These are phyloP conservation scores for Dothiorella sarmentorum DNA, from an alignment of 2,329 filamentous ascomycete genomes.

Conservation along the genomic window DNA sequence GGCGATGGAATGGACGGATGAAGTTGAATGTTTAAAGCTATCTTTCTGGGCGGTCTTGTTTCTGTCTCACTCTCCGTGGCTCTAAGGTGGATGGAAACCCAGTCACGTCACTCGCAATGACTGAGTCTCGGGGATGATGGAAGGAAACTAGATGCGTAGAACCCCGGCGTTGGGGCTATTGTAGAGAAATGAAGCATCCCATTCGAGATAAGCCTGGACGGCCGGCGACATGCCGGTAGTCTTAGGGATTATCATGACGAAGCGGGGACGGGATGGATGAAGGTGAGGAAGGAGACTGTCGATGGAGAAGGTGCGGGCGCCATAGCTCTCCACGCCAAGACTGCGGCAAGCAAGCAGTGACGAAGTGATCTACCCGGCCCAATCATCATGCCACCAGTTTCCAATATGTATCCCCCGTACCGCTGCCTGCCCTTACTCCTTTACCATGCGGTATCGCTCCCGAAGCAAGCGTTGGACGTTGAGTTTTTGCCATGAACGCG, in stretches of 20 bases:
- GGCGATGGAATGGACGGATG: not conserved
- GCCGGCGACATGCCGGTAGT: slow-evolving; percentile 28
- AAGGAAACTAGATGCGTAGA: slow-evolving; percentile 36
- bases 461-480: too few relatives aligned
- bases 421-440: not conserved
- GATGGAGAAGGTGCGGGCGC: not conserved
- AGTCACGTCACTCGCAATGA: not conserved
- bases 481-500: not conserved
- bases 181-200: slow-evolving; percentile 30
- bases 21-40: too few relatives aligned
- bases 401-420: too few relatives aligned
- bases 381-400: too few relatives aligned
- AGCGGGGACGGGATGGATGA: slow-evolving; percentile 28
- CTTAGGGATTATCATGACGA: slow-evolving; percentile 29
- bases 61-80: slow-evolving; percentile 1
- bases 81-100: slow-evolving; percentile 2
- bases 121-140: slow-evolving; percentile 21
- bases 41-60: not conserved
- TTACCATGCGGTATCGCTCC: not conserved
- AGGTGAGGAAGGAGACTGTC: slow-evolving; percentile 20
- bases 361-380: not conserved
- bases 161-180: slow-evolving; percentile 57
- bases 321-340: slow-evolving; percentile 4
- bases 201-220: slow-evolving; percentile 24
- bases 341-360: not conserved